phyloP scores from a whole-genome alignment of 441 rosid genomes.

The Geranium incanum region DNA sequence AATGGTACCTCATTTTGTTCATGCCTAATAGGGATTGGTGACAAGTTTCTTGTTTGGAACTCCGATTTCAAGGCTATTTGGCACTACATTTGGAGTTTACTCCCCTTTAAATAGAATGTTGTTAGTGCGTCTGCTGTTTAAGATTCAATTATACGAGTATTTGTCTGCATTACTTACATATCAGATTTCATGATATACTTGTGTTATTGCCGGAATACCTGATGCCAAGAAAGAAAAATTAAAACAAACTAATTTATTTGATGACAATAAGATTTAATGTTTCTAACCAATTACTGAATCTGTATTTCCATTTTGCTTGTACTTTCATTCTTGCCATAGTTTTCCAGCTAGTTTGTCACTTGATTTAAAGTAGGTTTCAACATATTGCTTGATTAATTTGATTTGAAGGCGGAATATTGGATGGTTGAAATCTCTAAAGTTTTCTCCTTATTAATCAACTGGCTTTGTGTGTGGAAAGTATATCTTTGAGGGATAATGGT shows the following conservation, averaged over 20 bases:
- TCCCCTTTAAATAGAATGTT: slow-evolving; percentile 5
- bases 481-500: neutral
- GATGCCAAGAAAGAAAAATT: neutral
- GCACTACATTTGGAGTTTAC: neutral
- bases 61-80: slow-evolving; percentile 2
- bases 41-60: slow-evolving; percentile 4
- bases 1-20: slow-evolving; percentile 10
- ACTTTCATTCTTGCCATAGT: neutral
- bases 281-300: neutral
- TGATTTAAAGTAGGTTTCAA: neutral
- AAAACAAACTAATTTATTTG: neutral
- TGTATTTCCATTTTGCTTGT: slow-evolving; percentile 4
- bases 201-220: neutral
- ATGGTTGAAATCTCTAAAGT: neutral
- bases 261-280: neutral
- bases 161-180: neutral
- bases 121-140: neutral
- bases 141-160: neutral
- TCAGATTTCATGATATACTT: neutral
- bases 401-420: neutral
- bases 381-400: neutral
- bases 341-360: neutral
- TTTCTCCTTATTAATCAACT: neutral
- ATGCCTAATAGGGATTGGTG: neutral
- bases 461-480: neutral